phyloP scores from a whole-genome alignment of 208 protist species.

The Crithidia bombi region DNA sequence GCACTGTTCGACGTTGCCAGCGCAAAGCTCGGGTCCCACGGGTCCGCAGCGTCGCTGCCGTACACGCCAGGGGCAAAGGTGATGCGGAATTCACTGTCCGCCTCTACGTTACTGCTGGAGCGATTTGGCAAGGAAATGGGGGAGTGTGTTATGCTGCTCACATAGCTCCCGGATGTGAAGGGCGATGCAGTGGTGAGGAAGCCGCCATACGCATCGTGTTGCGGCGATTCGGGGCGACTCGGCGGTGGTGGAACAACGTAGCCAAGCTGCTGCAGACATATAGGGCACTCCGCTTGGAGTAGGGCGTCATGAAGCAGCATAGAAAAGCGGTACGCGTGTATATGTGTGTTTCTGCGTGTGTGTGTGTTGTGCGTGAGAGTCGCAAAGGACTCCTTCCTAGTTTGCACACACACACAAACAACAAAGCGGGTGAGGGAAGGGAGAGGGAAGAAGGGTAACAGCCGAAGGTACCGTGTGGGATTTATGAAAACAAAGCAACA shows the following conservation, averaged over 20 bases:
- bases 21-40: constrained; percentile 22
- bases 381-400: too few relatives aligned
- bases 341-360: background rate
- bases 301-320: constrained; percentile 53
- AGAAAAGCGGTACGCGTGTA: background rate
- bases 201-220: background rate
- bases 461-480: too few relatives aligned
- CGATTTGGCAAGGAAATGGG: background rate
- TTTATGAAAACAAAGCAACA: too few relatives aligned
- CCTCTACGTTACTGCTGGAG: background rate
- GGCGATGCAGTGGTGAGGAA: background rate
- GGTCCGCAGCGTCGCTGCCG: constrained; percentile 21
- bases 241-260: constrained; percentile 15
- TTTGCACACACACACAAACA: background rate
- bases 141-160: constrained; percentile 16
- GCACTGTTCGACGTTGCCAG: background rate
- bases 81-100: constrained; percentile 40
- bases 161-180: background rate
- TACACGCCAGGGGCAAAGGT: constrained; percentile 50
- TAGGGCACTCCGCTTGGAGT: constrained; percentile 62
- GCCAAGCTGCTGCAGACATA: constrained; percentile 76
- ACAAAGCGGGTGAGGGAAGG: too few relatives aligned
- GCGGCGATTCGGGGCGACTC: constrained; percentile 3
- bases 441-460: too few relatives aligned
- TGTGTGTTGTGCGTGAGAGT: background rate